Conservation (phyloP, 257 asterid species). For the Scutellaria barbata region DNA sequence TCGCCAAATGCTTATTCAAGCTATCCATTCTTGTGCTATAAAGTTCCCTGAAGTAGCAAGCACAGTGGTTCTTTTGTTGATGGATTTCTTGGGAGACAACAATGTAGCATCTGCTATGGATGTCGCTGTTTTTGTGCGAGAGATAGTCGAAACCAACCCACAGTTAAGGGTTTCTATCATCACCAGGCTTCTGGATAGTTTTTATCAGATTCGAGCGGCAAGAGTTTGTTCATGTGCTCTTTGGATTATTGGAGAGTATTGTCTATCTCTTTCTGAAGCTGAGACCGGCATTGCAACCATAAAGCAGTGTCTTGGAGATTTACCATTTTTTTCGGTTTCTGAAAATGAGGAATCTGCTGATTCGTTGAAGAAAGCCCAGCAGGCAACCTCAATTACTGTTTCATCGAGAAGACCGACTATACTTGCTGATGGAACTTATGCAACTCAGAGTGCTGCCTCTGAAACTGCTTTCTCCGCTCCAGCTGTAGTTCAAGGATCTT, state of each 20-base stretch:
- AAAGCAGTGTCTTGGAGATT: conserved; percentile 96
- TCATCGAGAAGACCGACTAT: conserved; percentile 96
- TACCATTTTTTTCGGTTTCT: conserved; percentile 83
- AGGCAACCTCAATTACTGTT: conserved; percentile 72
- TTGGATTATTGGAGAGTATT: conserved; percentile 98
- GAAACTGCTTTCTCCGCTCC: conserved; percentile 91
- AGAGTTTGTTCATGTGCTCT: conserved; percentile 97
- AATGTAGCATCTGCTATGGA: conserved; percentile 98
- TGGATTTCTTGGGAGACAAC: conserved; percentile 99
- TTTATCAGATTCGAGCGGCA: conserved; percentile 98
- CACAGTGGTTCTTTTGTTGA: conserved; percentile 95
- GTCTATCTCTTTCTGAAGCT: conserved; percentile 89
- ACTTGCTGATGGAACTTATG: conserved; percentile 99
- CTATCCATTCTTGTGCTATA: conserved; percentile 95
- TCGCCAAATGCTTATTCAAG: conserved; percentile 98
- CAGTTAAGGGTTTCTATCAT: conserved; percentile 88
- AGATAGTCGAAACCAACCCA: conserved; percentile 95
- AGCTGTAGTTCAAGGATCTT: conserved; percentile 79
- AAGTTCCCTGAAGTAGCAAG: conserved; percentile 99
- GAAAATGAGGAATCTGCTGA: conserved; percentile 84
- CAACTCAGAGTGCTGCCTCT: conserved; percentile 99
- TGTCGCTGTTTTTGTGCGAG: conserved; percentile 89
- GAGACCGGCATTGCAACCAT: conserved; percentile 88
- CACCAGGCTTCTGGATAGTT: conserved; percentile 90
- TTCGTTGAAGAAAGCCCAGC: conserved; percentile 79